Evolutionary conservation across 1,284 basidiomycete species (phyloP), one percentile per base, ranked within the genome.

Genomic region (Puccinia novopanici): DNA sequence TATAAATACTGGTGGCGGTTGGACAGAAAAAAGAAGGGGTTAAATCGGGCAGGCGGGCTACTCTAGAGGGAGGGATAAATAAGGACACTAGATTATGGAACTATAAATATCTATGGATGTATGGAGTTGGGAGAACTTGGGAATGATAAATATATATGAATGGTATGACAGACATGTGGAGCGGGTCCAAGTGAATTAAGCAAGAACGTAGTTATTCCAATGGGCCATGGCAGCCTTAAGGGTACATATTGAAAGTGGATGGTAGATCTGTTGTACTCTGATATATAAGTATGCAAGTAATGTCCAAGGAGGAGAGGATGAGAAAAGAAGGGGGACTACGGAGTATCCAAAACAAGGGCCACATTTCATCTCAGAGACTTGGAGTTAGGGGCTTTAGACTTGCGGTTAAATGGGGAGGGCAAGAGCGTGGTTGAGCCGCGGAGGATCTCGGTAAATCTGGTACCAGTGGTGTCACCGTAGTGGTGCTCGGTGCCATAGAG

Each of bases 401-500:
- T 45, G 19, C 61, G 61, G 63, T 19, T 8, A n/a, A 40, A 22
- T 6, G 63, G 63, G 24, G 63, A 67, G 22, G 70, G 70, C 48
- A 77, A 45, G 12, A 77, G 67, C 12, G 63, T 68, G 45, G 50
- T 70, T 13, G n/a, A 27, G 17, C 45, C 52, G 17, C 50, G 63
- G 12, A 67, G 50, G 37, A 37, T 40, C 30, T 77, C 75, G 24
- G 48, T 45, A 40, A 77, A 77, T n/a, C 61, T 24, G 19, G 48
- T 34, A 22, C 40, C 42, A 9, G 75, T 40, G 34, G 34, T 37
- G 48, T 77, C 45, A 8, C 42, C 37, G 55, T 77, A 77, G n/a
- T 67, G 59, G 34, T 37, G 30, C 52, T 77, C 75, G 27, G 75
- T 77, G 6, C 75, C 75, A 70, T 54, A 77, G 40, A 77, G 65